Evolutionary conservation across 495 filamentous ascomycete species (phyloP), one percentile per base, ranked within the genome.

Genomic region (Pyronema omphalodes): DNA sequence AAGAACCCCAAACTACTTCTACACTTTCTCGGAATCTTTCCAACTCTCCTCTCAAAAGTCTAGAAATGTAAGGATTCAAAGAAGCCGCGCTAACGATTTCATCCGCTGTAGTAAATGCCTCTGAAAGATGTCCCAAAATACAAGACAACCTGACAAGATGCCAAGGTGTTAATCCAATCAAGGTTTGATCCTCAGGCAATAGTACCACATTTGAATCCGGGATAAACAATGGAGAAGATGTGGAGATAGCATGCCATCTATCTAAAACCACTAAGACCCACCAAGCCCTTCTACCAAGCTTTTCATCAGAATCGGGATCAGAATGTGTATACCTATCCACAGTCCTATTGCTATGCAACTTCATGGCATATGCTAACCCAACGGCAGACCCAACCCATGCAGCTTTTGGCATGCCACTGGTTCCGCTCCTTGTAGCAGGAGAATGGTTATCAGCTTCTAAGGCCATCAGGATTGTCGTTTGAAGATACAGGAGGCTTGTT

Each of bases 181-280:
- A 65, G 46, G 71, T 66, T 59, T 75, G 72, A 62, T 91, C 78
- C 54, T 82, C 80, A 0, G 73, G 74, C 11, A 76, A 69, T 51
- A 81, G 65, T 14, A 82, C 70, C 9, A 82, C 52, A 57, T 70
- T 80, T 29, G 73, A 70, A 52, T 88, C 79, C 9, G 70, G 71
- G 55, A 86, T 76, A 43, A 77, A 65, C 4, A 74, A 53, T 8
- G 78, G 74, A 50, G 64, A 74, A 9, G 77, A 77, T 0, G 76
- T 81, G 59, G 78, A 80, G 40, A 81, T 72, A 12, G 83, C 77
- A 61, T 86, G 78, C 80, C 81, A 89, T 33, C 84, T 76, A 53
- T 85, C 79, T 54, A 93, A 67, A 60, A 84, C 77, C 45, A 81
- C 73, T 52, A 91, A 66, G 0, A 79, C 74, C 68, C 82, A 84